Base-by-base conservation (phyloP, 352 stramenopile genomes). In the Saprolegnia parasitica region DNA sequence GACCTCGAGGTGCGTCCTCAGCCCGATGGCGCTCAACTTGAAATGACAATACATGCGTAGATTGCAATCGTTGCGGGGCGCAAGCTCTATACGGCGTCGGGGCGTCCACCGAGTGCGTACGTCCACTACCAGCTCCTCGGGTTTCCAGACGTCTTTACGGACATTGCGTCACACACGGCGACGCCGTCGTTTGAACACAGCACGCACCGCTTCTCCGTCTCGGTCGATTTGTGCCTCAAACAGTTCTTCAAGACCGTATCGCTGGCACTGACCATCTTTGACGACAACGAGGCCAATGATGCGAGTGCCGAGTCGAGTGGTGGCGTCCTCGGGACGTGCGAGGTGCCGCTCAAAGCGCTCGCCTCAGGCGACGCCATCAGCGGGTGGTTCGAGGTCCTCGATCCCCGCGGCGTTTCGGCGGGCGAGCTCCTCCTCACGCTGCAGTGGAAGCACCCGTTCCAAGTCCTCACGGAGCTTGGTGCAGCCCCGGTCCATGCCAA, bases 61-160 rank as follows among this genome's bases (percentile, higher is more conserved):
- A 32, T 68, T 78, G 9, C 86, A 81, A 16, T 91, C 80, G 11
- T 77, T 9, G 58, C 58, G 21, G 49, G 58, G 20, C 58, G 58
- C 11, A 55, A 67, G 50, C 42, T 67, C 35, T 56, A 39, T 0
- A 67, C 58, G 3, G 20, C 58, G 20, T 40, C 39, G 37, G 58
- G 58, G 5, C n/a, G 29, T 9, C 58, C 58, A 11, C 58, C 58
- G 5, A 76, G 67, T 32, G 60, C 90, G 0, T 97, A 97, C 58
- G 88, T 91, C 0, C 89, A 97, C 70, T 97, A 96, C 67, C 90
- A 97, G 71, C 73, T 97, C 8, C 76, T 97, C 0, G 86, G 84
- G 5, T 96, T 95, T 72, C 89, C 84, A 4, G 91, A 97, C 50
- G 75, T 83, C 55, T 96, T 97, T 68, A 96, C 90, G 4, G 88